These are phyloP conservation scores for Fusarium chuoi DNA, from an alignment of 2,329 filamentous ascomycete species.

Conservation along the genomic window DNA sequence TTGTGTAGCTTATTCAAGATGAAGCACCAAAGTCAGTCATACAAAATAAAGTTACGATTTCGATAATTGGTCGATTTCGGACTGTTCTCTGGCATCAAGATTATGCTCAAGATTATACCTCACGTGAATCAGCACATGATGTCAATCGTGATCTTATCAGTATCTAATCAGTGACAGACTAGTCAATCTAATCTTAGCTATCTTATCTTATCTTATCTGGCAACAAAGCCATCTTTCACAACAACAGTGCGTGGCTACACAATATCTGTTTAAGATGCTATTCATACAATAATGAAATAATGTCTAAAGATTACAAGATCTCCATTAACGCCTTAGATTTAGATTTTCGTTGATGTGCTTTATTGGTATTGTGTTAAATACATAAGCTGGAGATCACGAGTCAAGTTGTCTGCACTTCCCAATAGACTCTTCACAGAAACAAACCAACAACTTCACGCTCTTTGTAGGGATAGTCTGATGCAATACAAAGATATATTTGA, in stretches of 20 bases:
- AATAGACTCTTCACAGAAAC: rapidly evolving
- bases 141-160: rapidly evolving
- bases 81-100: background rate
- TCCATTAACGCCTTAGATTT: rapidly evolving
- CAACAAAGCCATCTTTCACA: too few species aligned
- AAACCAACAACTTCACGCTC: rapidly evolving
- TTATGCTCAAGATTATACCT: background rate
- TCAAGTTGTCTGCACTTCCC: background rate
- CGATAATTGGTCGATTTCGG: background rate
- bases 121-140: background rate
- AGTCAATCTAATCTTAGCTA: rapidly evolving
- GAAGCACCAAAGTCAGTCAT: rapidly evolving
- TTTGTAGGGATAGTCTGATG: background rate
- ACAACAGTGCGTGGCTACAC: too few species aligned
- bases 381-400: background rate
- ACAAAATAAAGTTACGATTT: rapidly evolving
- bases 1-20: too few species aligned
- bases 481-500: rapidly evolving
- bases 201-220: background rate
- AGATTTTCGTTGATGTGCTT: background rate
- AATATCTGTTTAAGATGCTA: background rate
- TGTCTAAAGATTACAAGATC: rapidly evolving
- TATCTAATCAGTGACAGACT: background rate
- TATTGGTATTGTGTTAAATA: too few species aligned
- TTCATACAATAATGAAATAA: background rate